phyloP scores from a whole-genome alignment of 2,329 filamentous ascomycete genomes.

The Fusarium tuaranense region DNA sequence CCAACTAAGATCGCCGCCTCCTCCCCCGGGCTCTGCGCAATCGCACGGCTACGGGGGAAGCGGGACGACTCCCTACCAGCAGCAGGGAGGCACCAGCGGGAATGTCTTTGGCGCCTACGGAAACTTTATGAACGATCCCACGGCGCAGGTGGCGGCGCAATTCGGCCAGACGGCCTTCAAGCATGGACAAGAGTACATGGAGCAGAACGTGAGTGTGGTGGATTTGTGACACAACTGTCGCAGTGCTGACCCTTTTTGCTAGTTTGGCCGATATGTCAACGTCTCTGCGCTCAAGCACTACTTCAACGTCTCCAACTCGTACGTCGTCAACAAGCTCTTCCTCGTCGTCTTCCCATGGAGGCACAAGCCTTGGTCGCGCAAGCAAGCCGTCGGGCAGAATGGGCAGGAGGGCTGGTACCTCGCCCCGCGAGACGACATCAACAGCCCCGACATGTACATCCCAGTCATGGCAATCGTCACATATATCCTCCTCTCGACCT shows the following conservation, averaged over 20 bases:
- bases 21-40: constrained; percentile 78
- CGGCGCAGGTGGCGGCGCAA: constrained; percentile 94
- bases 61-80: constrained; percentile 81
- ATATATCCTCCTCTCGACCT: constrained; percentile 92
- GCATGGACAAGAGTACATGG: constrained; percentile 93
- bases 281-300: constrained; percentile 96
- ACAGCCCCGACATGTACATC: constrained; percentile 99
- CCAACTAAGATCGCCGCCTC: constrained; percentile 93
- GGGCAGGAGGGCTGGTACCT: constrained; percentile 83
- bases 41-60: constrained; percentile 76
- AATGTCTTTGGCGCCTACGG: constrained; percentile 80
- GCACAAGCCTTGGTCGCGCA: constrained; percentile 96
- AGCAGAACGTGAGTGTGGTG: constrained; percentile 82
- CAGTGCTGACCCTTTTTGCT: constrained; percentile 26
- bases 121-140: constrained; percentile 95
- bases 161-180: constrained; percentile 92
- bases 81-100: constrained; percentile 64
- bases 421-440: constrained; percentile 93
- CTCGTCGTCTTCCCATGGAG: constrained; percentile 98
- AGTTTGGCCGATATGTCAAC: constrained; percentile 82
- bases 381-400: constrained; percentile 79
- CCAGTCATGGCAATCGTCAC: constrained; percentile 98
- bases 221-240: too few relatives aligned
- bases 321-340: constrained; percentile 92
- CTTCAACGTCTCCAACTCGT: constrained; percentile 98